These are phyloP conservation scores for Fusarium sp. DNA, from an alignment of 2,329 filamentous ascomycete genomes.

Conservation along the genomic window DNA sequence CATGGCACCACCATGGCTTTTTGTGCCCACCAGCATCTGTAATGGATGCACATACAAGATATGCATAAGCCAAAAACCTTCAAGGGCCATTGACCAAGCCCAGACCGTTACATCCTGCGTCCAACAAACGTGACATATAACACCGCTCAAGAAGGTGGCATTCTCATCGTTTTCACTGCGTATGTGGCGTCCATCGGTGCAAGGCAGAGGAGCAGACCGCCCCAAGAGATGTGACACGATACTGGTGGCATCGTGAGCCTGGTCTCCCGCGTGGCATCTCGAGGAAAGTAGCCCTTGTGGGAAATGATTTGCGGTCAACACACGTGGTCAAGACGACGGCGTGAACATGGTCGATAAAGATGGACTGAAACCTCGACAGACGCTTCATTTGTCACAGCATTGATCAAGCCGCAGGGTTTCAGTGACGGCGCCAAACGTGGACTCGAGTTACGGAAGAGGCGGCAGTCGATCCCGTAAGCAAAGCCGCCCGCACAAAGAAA, in stretches of 20 bases:
- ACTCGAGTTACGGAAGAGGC: background rate
- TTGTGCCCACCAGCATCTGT: background rate
- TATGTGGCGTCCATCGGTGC: background rate
- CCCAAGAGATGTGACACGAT: constrained; percentile 17
- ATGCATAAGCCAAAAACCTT: background rate
- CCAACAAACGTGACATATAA: constrained; percentile 20
- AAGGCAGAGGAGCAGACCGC: background rate
- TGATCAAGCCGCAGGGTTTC: background rate
- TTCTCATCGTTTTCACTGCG: background rate
- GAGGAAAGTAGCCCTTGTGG: constrained; percentile 10
- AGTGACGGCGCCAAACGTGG: background rate
- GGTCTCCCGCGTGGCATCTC: constrained; percentile 28
- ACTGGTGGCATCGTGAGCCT: constrained; percentile 7
- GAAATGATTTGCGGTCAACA: constrained; percentile 18
- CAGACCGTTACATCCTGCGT: background rate
- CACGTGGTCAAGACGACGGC: constrained; percentile 23
- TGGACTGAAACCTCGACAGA: background rate
- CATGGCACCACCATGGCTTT: constrained; percentile 22
- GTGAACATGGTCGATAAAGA: background rate
- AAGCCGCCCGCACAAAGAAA: background rate
- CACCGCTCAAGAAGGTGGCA: background rate
- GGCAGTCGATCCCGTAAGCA: background rate
- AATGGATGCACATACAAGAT: background rate
- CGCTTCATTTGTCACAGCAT: background rate
- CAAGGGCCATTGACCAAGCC: constrained; percentile 3